Evolutionary conservation across 495 filamentous ascomycete species (phyloP), one percentile per base, ranked within the genome.

Genomic region (Achaetomiella virescens): DNA sequence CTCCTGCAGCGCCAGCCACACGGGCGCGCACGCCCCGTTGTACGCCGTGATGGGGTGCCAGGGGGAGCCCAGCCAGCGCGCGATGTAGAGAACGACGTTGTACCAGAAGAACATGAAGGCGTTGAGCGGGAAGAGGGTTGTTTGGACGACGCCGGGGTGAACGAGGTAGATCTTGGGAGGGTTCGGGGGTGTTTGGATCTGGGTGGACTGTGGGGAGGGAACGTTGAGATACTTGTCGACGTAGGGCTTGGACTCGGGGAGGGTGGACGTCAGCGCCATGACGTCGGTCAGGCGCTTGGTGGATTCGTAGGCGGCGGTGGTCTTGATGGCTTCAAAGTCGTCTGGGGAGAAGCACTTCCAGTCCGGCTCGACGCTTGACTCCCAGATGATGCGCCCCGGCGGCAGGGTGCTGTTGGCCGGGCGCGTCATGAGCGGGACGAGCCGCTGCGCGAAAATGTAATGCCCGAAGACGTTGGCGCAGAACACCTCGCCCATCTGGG

Each of bases 401-500:
- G 76, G 36, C 20, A 69, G 57, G 31, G 33, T 2, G 47, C 41
- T 51, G 42, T 68, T 64, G 0, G 73, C 65, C 1, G 72, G 73
- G 0, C 79, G 73, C 15, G 73, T 81, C 42, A 97, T 77, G 9
- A 96, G 75, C 0, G 89, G 84, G 50, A 84, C 73, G 2, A 96
- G 76, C 54, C 85, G 84, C 66, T 96, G 91, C 17, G 81, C 81
- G 18, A 98, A 85, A 59, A 97, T 73, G 67, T 98, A 97, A 71
- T 97, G 93, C 0, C 95, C 93, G 65, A 98, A 96, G 27, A 95
- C 80, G 65, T 97, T 97, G 48, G 90, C 84, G 68, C 84, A 87
- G 70, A 97, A 98, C 7, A 97, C 80, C 48, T 85, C 73, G 3
- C 90, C 95, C 0, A 97, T 48, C 0, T 52, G 55, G 11, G 47